Conservation (phyloP, 805 yeast genomes). For the Ogataea haglerorum region DNA sequence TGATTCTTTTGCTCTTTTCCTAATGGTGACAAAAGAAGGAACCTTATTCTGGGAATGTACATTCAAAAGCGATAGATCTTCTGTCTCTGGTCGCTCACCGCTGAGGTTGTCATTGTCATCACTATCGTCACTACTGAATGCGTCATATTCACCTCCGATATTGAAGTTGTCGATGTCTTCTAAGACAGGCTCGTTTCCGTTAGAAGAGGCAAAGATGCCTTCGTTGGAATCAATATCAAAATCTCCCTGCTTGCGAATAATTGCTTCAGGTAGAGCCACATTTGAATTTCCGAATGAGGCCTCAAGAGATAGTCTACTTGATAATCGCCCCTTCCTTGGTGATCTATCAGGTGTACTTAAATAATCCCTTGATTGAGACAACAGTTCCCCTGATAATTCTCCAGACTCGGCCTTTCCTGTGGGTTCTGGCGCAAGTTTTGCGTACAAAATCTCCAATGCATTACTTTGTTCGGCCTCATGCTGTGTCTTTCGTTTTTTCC, state of each 20-base stretch:
- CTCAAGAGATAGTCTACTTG: conserved; percentile 27
- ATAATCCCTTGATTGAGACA: no score
- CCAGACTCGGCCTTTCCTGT: not conserved
- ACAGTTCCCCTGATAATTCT: not conserved
- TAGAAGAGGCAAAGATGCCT: conserved; percentile 4
- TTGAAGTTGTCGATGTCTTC: conserved; percentile 10
- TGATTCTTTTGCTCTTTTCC: conserved; percentile 8
- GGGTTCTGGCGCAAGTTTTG: conserved; percentile 5
- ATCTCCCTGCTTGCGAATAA: conserved; percentile 30
- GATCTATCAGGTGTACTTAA: conserved; percentile 16
- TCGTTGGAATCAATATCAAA: conserved; percentile 23
- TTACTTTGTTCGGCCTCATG: conserved; percentile 6
- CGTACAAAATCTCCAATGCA: conserved; percentile 16
- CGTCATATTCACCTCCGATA: conserved; percentile 2
- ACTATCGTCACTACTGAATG: conserved; percentile 1
- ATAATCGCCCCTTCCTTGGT: conserved; percentile 21
- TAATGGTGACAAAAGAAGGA: conserved; percentile 18
- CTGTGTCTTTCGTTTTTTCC: conserved; percentile 19
- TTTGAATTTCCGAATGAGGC: conserved; percentile 28
- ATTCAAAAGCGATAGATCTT: conserved; percentile 21
- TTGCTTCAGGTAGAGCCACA: conserved; percentile 35
- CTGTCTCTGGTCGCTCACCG: conserved; percentile 2
- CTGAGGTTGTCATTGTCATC: not conserved
- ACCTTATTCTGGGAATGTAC: conserved; percentile 1
- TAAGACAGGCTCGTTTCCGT: conserved; percentile 3